Evolutionary conservation across 257 asterid genomes (phyloP), one percentile per base, ranked within the genome.

Genomic region (Cordia subcordata): DNA sequence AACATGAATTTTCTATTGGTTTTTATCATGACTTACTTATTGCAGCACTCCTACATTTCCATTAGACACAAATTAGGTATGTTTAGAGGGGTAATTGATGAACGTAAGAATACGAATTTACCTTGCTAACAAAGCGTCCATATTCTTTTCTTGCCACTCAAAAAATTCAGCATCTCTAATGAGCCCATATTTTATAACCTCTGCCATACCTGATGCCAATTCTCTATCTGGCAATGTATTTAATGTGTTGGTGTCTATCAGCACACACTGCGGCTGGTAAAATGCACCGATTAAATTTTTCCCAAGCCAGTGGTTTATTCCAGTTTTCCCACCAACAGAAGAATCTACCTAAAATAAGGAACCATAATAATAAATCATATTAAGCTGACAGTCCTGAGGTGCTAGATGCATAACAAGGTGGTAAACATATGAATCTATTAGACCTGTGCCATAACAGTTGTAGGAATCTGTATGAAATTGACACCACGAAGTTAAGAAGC

Each of bases 361-460:
- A 49, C 18, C 67, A 15, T 15, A 47, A 49, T 49, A 49, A 57
- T 0, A 38, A n/a, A 5, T 67, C 13, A 53, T n/a, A 33, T 13
- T 8, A 12, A 12, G 57, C 16, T 21, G 20, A 20, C 27, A 53
- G 2, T n/a, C n/a, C n/a, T n/a, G 1, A 21, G 4, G 18, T 11
- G 21, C 21, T 49, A 47, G 4, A 20, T 15, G 11, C 53, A 47
- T 5, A 4, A 10, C 8, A 66, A 39, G 54, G 65, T 49, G 53
- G 51, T 65, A 49, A 10, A 51, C 10, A 45, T 40, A 40, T 40
- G 20, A 17, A 49, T n/a, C 18, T 23, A 17, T 11, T 55, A 35
- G 54, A 93, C 99, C 99, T 93, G 99, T 46, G 99, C 96, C 97
- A 93, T 93, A 69, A 89, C 99, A 52, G 99, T 93, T 3, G 99